Percentiles rank a stretch among this genome's conserved stretches.
Evolutionary conservation across 208 protist genomes (phyloP).

Genomic region (Perkinsela sp.): DNA sequence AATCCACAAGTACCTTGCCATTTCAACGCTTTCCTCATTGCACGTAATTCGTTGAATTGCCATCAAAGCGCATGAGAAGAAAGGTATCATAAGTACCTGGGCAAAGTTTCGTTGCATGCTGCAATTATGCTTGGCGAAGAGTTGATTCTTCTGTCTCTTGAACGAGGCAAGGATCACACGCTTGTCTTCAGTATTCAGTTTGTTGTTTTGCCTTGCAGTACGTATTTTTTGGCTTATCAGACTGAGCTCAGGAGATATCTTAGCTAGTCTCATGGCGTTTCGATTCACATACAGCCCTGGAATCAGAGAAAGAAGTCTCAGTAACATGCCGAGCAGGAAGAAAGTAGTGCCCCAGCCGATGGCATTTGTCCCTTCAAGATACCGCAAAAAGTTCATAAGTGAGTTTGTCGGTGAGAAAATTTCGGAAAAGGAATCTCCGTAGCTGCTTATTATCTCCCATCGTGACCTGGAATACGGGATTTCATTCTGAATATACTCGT

Average conservation of each 20-base stretch:
- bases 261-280: conserved; percentile 35
- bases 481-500: too few relatives aligned
- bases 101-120: conserved; percentile 43
- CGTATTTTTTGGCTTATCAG: conserved; percentile 41
- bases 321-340: conserved; percentile 29
- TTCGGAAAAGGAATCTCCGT: background rate
- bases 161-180: conserved; percentile 47
- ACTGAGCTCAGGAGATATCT: conserved; percentile 28
- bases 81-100: conserved; percentile 23
- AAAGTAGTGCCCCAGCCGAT: conserved; percentile 45
- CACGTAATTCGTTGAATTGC: conserved; percentile 37
- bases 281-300: conserved; percentile 41
- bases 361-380: background rate
- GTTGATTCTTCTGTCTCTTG: conserved; percentile 44
- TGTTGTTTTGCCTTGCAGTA: conserved; percentile 36
- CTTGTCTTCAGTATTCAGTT: conserved; percentile 36
- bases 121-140: conserved; percentile 43
- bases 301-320: conserved; percentile 36
- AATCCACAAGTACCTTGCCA: conserved; percentile 42
- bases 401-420: background rate
- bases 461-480: background rate
- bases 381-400: background rate
- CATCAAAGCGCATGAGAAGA: conserved; percentile 47
- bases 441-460: background rate
- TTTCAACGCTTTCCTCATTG: conserved; percentile 49